Base-by-base conservation (phyloP, 2,329 filamentous ascomycete genomes). In the Arthroderma uncinatum region DNA sequence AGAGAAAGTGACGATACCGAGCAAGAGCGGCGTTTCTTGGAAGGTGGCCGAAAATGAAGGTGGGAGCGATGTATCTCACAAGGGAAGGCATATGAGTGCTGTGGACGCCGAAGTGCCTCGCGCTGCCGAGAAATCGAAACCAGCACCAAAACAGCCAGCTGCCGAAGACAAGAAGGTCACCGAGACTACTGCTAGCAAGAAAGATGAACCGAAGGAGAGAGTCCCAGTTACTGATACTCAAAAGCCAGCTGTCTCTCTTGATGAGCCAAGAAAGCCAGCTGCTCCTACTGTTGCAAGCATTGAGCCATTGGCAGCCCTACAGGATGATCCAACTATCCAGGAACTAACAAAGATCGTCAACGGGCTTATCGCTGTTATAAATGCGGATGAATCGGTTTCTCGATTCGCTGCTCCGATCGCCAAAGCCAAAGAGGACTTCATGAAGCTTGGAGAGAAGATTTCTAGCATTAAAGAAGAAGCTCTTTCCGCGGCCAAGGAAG, bases 341-440 rank as follows among this genome's bases (percentile, higher is more conserved):
- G 89, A 97, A 66, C 79, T 98, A 4, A 89, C 95, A 59, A 92
- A 89, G 75, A 92, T 95, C 75, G 80, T 98, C 65, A 98, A 98
- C 74, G 89, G 95, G 71, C 86, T 98, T 65, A 95, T 98, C 68
- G 84, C 88, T 7, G 89, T 94, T 50, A 85, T 96, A 70, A 95
- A 96, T 71, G 87, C 87, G 58, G 92, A 95, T 70, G 82, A 85
- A 60, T 82, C 88, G 58, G 82, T 85, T 61, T 80, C 80, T 64
- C 89, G 86, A 71, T 95, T 93, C 73, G 83, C 82, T 55, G 80
- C 82, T 2, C 85, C 89, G 0, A 84, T 98, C 58, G 77, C 80
- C 64, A 91, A 93, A 77, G 91, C 92, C 61, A 97, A 96, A 79
- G 78, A 79, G 55, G 87, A 95, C 63, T 78, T 97, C 54, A 75